Evolutionary conservation across 2,329 filamentous ascomycete genomes (phyloP).

Genomic region (Talaromyces sp.): DNA sequence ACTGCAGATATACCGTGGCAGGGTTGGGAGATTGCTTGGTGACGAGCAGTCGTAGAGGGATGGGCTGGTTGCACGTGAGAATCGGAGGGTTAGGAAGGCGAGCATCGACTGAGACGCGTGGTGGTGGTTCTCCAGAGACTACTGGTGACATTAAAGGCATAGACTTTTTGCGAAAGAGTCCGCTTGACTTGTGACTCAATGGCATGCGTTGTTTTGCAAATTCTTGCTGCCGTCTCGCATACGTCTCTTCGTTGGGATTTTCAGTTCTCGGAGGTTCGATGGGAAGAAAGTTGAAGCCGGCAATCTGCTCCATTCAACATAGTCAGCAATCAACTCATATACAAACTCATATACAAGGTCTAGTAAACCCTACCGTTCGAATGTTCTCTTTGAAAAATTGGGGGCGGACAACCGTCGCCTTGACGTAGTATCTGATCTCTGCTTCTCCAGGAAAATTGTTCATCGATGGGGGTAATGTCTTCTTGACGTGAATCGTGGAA

Average conservation of each 20-base stretch:
- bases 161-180: conserved; percentile 51
- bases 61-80: conserved; percentile 78
- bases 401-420: conserved; percentile 88
- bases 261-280: conserved; percentile 79
- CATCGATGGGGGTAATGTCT: conserved; percentile 81
- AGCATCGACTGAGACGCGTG: conserved; percentile 69
- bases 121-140: conserved; percentile 33
- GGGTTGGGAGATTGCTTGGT: conserved; percentile 66
- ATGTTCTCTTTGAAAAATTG: conserved; percentile 88
- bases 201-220: conserved; percentile 39
- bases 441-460: conserved; percentile 82
- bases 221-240: conserved; percentile 67
- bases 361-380: conserved; percentile 40
- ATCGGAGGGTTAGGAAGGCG: conserved; percentile 82
- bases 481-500: conserved; percentile 63
- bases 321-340: not conserved
- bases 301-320: conserved; percentile 25
- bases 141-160: conserved; percentile 20
- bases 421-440: conserved; percentile 90
- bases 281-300: conserved; percentile 78
- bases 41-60: conserved; percentile 74
- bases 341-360: no score
- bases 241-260: conserved; percentile 68
- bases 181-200: conserved; percentile 43
- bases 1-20: conserved; percentile 69